A percentile compares a stretch with the other conserved stretches of the same genome.
These are phyloP conservation scores for Leptographium procerum DNA, from an alignment of 2,329 filamentous ascomycete species.

Conservation along the genomic window DNA sequence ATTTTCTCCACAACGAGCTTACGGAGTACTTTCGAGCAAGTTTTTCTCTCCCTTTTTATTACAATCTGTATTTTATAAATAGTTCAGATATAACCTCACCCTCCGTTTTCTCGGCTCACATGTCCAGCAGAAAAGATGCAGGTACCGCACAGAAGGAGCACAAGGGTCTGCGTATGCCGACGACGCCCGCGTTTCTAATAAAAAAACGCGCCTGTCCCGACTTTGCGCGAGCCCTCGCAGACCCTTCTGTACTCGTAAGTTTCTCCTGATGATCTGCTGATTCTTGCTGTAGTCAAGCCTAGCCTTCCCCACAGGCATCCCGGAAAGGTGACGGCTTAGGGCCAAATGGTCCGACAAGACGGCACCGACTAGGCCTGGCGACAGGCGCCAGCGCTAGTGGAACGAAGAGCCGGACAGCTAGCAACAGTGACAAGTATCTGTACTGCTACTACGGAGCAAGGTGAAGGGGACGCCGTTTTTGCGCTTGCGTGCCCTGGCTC, in stretches of 20 bases:
- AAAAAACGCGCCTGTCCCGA: background rate
- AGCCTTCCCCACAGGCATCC: background rate
- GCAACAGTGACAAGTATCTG: background rate
- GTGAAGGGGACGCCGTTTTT: background rate
- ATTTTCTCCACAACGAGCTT: background rate
- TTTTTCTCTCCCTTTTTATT: background rate
- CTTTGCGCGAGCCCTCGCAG: background rate
- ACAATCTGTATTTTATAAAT: background rate
- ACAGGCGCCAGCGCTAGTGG: background rate
- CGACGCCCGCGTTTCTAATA: background rate
- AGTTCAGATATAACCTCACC: too few relatives aligned
- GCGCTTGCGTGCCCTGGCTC: too few relatives aligned
- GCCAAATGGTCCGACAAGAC: background rate
- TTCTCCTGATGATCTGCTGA: background rate
- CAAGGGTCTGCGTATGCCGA: background rate
- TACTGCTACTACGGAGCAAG: background rate
- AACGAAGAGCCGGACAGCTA: background rate
- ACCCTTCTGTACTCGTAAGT: background rate
- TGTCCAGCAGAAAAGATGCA: too few relatives aligned
- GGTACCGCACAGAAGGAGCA: background rate
- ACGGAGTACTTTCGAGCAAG: background rate
- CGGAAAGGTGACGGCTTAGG: background rate
- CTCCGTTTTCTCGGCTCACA: too few relatives aligned
- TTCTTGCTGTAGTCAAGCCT: background rate
- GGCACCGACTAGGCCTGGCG: background rate